Evolutionary conservation across 1,284 basidiomycete species (phyloP).

Genomic region (Cutaneotrichosporon spelunceum): DNA sequence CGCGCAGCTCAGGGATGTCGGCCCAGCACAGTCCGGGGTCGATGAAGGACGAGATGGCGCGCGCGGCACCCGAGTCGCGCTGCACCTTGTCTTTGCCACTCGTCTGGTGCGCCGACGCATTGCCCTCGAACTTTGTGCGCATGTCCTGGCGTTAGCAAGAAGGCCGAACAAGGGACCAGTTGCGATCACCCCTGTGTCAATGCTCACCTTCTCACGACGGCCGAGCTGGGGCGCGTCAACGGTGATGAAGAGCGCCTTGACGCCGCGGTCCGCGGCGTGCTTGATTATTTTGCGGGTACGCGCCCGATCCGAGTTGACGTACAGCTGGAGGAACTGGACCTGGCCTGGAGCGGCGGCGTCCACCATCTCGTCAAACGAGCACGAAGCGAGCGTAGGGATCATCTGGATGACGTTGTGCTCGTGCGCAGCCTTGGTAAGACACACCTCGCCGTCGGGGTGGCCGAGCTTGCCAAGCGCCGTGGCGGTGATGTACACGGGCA

Average conservation of each 20-base stretch:
- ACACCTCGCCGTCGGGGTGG: constrained; percentile 87
- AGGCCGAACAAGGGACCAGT: not conserved
- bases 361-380: constrained; percentile 81
- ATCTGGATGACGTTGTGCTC: constrained; percentile 81
- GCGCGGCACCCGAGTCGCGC: constrained; percentile 82
- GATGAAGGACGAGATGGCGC: constrained; percentile 95
- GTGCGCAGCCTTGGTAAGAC: constrained; percentile 77
- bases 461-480: constrained; percentile 69
- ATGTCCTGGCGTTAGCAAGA: constrained; percentile 62
- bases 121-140: constrained; percentile 90
- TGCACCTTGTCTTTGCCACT: constrained; percentile 62
- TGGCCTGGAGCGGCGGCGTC: constrained; percentile 71
- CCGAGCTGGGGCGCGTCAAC: constrained; percentile 92
- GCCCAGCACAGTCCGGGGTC: constrained; percentile 84
- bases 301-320: constrained; percentile 78
- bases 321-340: constrained; percentile 75
- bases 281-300: constrained; percentile 78
- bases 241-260: constrained; percentile 82
- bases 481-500: constrained; percentile 72
- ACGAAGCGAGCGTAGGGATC: constrained; percentile 86
- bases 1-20: constrained; percentile 82
- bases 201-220: constrained; percentile 65
- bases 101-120: constrained; percentile 65
- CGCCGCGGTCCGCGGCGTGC: constrained; percentile 75
- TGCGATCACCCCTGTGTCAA: not conserved